Conservation (phyloP, 306 rosid genomes). For the Oxytropis ochrocephala region DNA sequence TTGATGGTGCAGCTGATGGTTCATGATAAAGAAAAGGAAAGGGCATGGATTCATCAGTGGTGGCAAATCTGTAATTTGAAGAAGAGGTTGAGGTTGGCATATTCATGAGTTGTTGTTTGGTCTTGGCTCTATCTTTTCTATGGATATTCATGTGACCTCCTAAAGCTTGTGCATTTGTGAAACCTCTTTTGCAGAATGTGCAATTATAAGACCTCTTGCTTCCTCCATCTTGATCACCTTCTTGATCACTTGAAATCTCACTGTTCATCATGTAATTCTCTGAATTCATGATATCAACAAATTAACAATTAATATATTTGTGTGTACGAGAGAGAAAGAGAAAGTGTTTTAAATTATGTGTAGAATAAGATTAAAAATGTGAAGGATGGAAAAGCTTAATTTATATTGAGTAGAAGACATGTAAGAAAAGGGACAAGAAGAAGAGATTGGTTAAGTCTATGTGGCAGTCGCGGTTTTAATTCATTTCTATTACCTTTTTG, state of each 20-base stretch:
- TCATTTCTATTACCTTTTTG: conserved; percentile 35
- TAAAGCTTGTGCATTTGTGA: conserved; percentile 89
- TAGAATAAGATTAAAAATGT: neutral
- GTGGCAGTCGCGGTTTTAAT: conserved; percentile 35
- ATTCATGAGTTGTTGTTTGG: conserved; percentile 31
- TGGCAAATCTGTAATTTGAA: neutral
- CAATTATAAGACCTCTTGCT: conserved; percentile 62
- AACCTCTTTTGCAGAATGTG: conserved; percentile 88
- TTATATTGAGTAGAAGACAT: conserved; percentile 21
- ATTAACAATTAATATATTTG: neutral
- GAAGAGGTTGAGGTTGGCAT: neutral
- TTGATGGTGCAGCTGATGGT: neutral
- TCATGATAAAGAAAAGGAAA: conserved; percentile 11
- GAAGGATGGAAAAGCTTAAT: conserved; percentile 33
- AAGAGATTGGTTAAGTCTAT: conserved; percentile 34
- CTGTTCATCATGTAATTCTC: conserved; percentile 18
- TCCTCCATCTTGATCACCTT: conserved; percentile 28
- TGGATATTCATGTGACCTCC: conserved; percentile 99
- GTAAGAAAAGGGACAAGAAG: conserved; percentile 26
- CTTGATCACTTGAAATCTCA: conserved; percentile 54
- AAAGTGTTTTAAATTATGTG: too few relatives aligned
- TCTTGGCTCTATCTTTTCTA: conserved; percentile 70
- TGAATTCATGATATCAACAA: neutral
- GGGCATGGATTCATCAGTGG: conserved; percentile 13
- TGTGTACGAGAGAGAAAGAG: too few relatives aligned